phyloP scores from a whole-genome alignment of 768 basidiomycete species.

The Mycena crocata region DNA sequence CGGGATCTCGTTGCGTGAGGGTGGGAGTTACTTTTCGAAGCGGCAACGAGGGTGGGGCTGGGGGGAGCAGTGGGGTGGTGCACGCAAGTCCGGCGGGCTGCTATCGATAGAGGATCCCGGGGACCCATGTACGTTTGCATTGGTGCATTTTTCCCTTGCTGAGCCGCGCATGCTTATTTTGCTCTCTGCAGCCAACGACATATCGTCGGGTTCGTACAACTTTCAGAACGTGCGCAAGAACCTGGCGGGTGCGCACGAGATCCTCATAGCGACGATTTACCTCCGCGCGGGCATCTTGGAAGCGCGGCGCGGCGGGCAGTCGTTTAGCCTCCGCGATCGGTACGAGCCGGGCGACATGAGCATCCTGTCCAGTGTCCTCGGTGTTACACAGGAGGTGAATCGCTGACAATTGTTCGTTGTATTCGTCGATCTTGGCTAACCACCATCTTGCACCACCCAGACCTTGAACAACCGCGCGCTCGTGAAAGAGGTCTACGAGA shows the following conservation, averaged over 20 bases:
- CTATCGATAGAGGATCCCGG: conserved; percentile 95
- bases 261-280: conserved; percentile 82
- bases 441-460: conserved; percentile 56
- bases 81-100: conserved; percentile 57
- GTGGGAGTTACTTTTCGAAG: too few species aligned
- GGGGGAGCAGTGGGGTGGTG: conserved; percentile 62
- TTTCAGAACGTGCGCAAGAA: conserved; percentile 86
- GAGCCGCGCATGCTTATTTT: conserved; percentile 6
- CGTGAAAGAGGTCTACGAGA: conserved; percentile 76
- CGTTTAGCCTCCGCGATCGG: conserved; percentile 53
- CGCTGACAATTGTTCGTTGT: too few species aligned
- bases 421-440: conserved; percentile 8
- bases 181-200: conserved; percentile 82
- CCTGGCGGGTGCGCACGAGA: conserved; percentile 83
- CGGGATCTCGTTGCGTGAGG: conserved; percentile 88
- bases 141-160: background rate
- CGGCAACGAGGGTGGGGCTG: conserved; percentile 92
- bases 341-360: conserved; percentile 75
- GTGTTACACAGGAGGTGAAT: conserved; percentile 84
- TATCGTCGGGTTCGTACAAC: conserved; percentile 88
- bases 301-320: conserved; percentile 64
- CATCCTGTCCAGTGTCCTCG: conserved; percentile 83
- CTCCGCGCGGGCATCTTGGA: conserved; percentile 70
- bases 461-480: conserved; percentile 80
- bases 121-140: conserved; percentile 81